Evolutionary conservation across 257 asterid species (phyloP).

Genomic region (Eucommia ulmoides): DNA sequence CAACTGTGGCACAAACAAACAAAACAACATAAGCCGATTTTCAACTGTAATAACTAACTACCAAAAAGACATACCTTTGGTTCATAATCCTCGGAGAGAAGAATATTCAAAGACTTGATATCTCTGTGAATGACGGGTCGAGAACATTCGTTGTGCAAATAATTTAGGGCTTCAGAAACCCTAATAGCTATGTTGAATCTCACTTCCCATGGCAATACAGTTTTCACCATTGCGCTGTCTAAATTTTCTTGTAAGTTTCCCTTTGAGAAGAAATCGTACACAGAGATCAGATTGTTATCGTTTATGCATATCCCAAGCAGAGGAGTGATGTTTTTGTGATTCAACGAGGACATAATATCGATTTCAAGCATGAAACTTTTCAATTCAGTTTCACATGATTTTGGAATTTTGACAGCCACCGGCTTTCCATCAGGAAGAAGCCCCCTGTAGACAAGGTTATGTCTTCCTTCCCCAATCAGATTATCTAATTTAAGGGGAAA

Average conservation of each 20-base stretch:
- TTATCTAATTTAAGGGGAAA: constrained; percentile 33
- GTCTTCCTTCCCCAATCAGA: constrained; percentile 73
- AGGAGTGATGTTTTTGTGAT: constrained; percentile 49
- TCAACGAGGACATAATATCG: constrained; percentile 67
- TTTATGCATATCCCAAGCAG: constrained; percentile 67
- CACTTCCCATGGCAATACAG: constrained; percentile 54
- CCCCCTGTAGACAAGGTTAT: constrained; percentile 73
- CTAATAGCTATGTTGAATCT: constrained; percentile 69
- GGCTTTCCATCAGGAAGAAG: constrained; percentile 52
- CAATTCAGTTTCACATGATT: constrained; percentile 52
- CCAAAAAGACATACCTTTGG: constrained; percentile 45
- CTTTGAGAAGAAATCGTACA: constrained; percentile 46
- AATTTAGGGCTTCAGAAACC: constrained; percentile 74
- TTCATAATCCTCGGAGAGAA: constrained; percentile 46
- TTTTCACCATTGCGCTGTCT: constrained; percentile 29
- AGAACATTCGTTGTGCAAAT: constrained; percentile 51
- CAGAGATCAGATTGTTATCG: constrained; percentile 46
- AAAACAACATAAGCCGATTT: neutral
- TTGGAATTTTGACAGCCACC: constrained; percentile 64
- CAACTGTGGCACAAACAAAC: constrained; percentile 29
- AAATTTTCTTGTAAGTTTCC: constrained; percentile 78
- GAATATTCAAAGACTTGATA: constrained; percentile 80
- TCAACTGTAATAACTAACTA: neutral
- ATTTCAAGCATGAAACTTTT: constrained; percentile 56
- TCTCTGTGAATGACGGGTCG: constrained; percentile 81